Evolutionary conservation across 306 rosid genomes (phyloP), one percentile per base, ranked within the genome.

Genomic region (Quercus engelmannii): DNA sequence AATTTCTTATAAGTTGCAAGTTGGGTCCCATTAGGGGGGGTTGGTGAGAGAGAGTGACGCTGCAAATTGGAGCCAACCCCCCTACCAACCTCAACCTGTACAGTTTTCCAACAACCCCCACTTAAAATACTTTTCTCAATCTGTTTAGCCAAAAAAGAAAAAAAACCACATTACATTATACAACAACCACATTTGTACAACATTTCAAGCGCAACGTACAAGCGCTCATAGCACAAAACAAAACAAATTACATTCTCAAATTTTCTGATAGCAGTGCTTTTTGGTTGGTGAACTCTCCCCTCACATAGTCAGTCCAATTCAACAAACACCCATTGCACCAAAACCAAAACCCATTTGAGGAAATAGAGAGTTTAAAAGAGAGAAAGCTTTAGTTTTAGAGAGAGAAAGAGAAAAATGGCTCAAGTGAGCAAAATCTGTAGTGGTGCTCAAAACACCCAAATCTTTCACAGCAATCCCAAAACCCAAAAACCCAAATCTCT

Each of bases 381-480:
- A 38, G 64, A 20, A 21, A 55, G 28, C 5, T 49, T 31, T 28
- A 19, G 63, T 35, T 25, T 38, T 7, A 81, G 73, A 67, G 20
- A 35, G 72, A 18, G 59, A 54, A 56, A 72, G 63, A 14, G 7
- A 56, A 21, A 88, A 74, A 92, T 94, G 97, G 93, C 94, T 78
- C 97, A 89, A 41, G 90, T 77, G 77, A 91, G 87, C 87, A 86
- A 83, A 91, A 84, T 93, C 80, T 85, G 87, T 76, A 86, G 76
- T 83, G 91, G 91, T 69, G 89, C 89, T 84, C 97, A 86, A 85
- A 70, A 18, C 81, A 52, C 89, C 65, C 85, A 84, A 69, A 11
- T 81, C 85, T 84, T 90, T 5, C 90, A 80, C 8, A 83, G 78
- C 49, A 18, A 83, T 67, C 82, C 91, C 54, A 85, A 77, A 67